These are phyloP conservation scores for Talaromyces albobiverticillius DNA, from an alignment of 2,329 filamentous ascomycete species.

Conservation along the genomic window DNA sequence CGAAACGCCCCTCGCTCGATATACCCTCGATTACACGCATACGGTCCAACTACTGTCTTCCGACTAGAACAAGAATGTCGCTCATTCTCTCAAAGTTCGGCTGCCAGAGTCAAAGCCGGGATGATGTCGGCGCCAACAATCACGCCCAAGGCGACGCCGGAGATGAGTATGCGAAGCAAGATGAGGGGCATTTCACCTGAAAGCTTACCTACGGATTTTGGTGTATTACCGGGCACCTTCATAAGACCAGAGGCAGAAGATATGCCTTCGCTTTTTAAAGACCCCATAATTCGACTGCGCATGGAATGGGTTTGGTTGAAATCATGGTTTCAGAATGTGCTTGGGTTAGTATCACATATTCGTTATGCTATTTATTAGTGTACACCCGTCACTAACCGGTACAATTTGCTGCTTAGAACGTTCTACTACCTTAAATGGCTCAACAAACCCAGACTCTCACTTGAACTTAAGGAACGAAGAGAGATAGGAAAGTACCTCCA, in stretches of 20 bases:
- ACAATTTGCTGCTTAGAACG: constrained; percentile 20
- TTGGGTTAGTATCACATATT: constrained; percentile 28
- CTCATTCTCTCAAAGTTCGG: constrained; percentile 32
- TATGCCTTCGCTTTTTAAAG: constrained; percentile 38
- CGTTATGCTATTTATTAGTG: constrained; percentile 15
- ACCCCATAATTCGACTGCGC: constrained; percentile 32
- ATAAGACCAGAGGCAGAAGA: constrained; percentile 38
- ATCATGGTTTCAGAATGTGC: constrained; percentile 30
- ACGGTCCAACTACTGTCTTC: constrained; percentile 10
- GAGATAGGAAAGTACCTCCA: constrained; percentile 42
- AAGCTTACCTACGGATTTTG: constrained; percentile 43
- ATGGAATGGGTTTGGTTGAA: constrained; percentile 43
- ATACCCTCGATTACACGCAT: background rate
- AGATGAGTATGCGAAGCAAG: constrained; percentile 39
- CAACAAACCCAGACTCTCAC: constrained; percentile 28
- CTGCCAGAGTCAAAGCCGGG: constrained; percentile 18
- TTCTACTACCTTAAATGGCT: constrained; percentile 32
- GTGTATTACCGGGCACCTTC: constrained; percentile 44
- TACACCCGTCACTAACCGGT: background rate
- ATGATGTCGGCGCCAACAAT: constrained; percentile 21
- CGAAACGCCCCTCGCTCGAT: constrained; percentile 2
- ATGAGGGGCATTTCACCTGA: constrained; percentile 29
- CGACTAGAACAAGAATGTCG: constrained; percentile 26
- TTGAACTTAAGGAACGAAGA: constrained; percentile 35
- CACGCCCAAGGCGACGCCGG: constrained; percentile 27